These are phyloP conservation scores for Hypoxylon sp. DNA, from an alignment of 2,329 filamentous ascomycete genomes.

Conservation along the genomic window DNA sequence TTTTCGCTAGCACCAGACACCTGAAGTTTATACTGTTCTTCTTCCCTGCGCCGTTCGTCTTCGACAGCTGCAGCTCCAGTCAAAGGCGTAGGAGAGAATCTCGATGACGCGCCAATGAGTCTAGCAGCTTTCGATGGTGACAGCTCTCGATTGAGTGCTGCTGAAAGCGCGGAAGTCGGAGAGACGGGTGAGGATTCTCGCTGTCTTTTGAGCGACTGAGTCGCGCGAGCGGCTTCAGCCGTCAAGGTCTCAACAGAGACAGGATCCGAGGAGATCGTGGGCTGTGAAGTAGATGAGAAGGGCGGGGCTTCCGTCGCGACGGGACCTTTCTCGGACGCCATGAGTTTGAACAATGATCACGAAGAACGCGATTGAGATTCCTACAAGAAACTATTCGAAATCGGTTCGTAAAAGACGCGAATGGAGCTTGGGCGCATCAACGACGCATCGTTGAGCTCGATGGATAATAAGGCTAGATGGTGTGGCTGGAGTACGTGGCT, in stretches of 20 bases:
- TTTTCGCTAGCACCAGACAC: conserved; percentile 66
- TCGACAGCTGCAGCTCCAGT: conserved; percentile 69
- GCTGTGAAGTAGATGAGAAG: conserved; percentile 55
- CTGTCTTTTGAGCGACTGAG: conserved; percentile 62
- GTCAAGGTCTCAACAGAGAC: conserved; percentile 60
- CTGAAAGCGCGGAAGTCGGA: conserved; percentile 52
- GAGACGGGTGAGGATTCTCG: conserved; percentile 64
- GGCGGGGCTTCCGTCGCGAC: conserved; percentile 67
- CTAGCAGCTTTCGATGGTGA: conserved; percentile 70
- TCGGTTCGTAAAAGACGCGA: conserved; percentile 44
- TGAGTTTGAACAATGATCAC: conserved; percentile 54
- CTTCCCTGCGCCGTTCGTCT: conserved; percentile 66
- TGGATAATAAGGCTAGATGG: conserved; percentile 52
- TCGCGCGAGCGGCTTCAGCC: conserved; percentile 56
- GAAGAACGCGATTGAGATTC: conserved; percentile 46
- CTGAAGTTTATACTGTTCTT: conserved; percentile 61
- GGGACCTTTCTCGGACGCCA: conserved; percentile 69
- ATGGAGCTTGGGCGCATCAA: conserved; percentile 53
- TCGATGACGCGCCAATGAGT: conserved; percentile 59
- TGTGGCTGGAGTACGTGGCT: conserved; percentile 57
- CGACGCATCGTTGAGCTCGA: conserved; percentile 52
- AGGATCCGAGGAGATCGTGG: conserved; percentile 56
- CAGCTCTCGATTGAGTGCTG: conserved; percentile 57
- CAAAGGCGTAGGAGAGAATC: conserved; percentile 63
- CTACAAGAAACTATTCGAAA: conserved; percentile 48